Evolutionary conservation across 805 yeast species (phyloP).

Genomic region (Pichia paraexigua): DNA sequence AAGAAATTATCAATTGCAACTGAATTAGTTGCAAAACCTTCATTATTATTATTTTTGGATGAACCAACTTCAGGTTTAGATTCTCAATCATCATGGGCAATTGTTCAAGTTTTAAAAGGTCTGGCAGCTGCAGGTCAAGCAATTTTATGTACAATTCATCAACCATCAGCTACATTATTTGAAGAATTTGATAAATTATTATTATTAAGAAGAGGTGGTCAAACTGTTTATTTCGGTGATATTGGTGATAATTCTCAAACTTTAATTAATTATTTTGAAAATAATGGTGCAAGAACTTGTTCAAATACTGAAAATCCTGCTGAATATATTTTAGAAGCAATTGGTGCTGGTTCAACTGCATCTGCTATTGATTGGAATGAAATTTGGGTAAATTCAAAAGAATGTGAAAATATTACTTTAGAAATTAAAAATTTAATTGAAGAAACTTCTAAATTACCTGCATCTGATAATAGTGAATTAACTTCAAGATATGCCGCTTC

Average conservation of each 20-base stretch:
- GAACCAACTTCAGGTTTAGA: constrained; percentile 58
- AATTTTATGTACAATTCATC: constrained; percentile 51
- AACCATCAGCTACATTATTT: constrained; percentile 40
- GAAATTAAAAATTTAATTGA: constrained; percentile 25
- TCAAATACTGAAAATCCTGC: constrained; percentile 59
- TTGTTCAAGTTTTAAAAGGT: constrained; percentile 41
- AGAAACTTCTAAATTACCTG: constrained; percentile 6
- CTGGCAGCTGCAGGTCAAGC: constrained; percentile 48
- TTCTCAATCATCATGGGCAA: constrained; percentile 53
- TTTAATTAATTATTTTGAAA: constrained; percentile 40
- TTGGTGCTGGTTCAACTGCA: constrained; percentile 80
- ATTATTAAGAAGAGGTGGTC: constrained; percentile 43
- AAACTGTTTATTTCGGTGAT: constrained; percentile 48
- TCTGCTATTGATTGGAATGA: constrained; percentile 54
- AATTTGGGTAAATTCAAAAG: constrained; percentile 41
- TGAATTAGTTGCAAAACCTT: constrained; percentile 48
- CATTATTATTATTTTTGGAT: constrained; percentile 45
- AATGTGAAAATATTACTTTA: constrained; percentile 21
- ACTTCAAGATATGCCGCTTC: constrained; percentile 36
- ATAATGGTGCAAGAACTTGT: constrained; percentile 61
- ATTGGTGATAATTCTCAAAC: constrained; percentile 38
- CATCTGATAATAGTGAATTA: constrained; percentile 13
- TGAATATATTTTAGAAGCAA: constrained; percentile 63
- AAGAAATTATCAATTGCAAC: constrained; percentile 49
- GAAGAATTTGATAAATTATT: constrained; percentile 34